Conservation (phyloP, 2,329 filamentous ascomycete species). For the Lachnellula arida region DNA sequence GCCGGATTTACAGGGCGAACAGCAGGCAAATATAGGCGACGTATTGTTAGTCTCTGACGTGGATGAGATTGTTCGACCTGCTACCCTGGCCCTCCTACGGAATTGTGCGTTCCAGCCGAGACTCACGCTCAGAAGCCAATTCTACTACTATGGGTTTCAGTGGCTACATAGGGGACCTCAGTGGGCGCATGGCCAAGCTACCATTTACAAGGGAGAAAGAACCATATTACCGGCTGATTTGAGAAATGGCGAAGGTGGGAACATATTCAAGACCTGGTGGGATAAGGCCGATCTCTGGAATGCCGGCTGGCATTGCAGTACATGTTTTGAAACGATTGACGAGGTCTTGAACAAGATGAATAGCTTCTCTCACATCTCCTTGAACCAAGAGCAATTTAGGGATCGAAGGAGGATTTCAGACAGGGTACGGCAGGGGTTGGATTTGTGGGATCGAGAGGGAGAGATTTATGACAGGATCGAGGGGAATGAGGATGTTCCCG, state of each 20-base stretch:
- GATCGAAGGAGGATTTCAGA: slow-evolving; percentile 38
- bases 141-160: slow-evolving; percentile 39
- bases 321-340: slow-evolving; percentile 39
- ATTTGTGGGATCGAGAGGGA: slow-evolving; percentile 38
- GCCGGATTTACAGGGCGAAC: slow-evolving; percentile 33
- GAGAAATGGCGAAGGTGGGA: slow-evolving; percentile 30
- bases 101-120: slow-evolving; percentile 34
- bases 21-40: slow-evolving; percentile 34
- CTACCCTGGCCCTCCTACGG: slow-evolving; percentile 31
- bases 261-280: slow-evolving; percentile 21
- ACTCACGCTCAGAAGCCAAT: slow-evolving; percentile 33
- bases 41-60: slow-evolving; percentile 43
- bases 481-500: slow-evolving; percentile 40
- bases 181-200: slow-evolving; percentile 44
- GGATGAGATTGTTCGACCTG: slow-evolving; percentile 41
- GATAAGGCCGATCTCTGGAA: slow-evolving; percentile 35
- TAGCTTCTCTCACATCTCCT: slow-evolving; percentile 38
- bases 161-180: slow-evolving; percentile 32
- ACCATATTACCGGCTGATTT: slow-evolving; percentile 40
- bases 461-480: slow-evolving; percentile 36
- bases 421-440: slow-evolving; percentile 38
- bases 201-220: slow-evolving; percentile 34
- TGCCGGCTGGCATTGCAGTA: slow-evolving; percentile 44
- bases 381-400: slow-evolving; percentile 38
- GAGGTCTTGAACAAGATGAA: slow-evolving; percentile 40